Evolutionary conservation across 805 yeast species (phyloP), one percentile per base, ranked within the genome.

Genomic region (Candida andamanensis): DNA sequence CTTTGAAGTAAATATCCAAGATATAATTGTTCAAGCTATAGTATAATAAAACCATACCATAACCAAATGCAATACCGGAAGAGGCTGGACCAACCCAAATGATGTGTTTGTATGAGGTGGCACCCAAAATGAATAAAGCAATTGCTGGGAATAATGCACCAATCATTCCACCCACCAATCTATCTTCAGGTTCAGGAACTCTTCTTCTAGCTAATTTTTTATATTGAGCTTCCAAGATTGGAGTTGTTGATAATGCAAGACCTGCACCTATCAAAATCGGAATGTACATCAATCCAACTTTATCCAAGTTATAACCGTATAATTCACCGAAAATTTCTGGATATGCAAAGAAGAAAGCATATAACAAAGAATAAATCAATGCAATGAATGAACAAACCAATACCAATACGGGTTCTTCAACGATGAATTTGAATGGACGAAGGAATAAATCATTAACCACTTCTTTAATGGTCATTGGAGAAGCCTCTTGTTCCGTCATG

Each of bases 271-370:
- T 85, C 42, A 87, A 62, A 49, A 87, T 87, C 15, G 96, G 95
- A 48, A 87, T 81, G 46, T 84, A 72, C 95, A 89, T 85, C 46
- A 87, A 63, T 21, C 96, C 96, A 44, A 83, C 77, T 32, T 69
- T 67, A 46, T 85, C 84, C 56, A 85, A 95, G 44, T 79, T 69
- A 58, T 68, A 86, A 29, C 78, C 85, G 50, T 87, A 84, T 33
- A 86, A 68, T 34, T 78, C 82, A 34, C 69, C 72, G 56, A 87
- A 87, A 32, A 87, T 85, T 32, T 81, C 95, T 4, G 97, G 97
- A 60, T 83, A 87, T 1, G 97, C 96, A 62, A 86, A 87, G 77
- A 87, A 87, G 67, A 87, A 87, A 9, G 95, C 95, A 51, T 87
- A 87, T 31, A 87, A 67, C 53, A 87, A 68, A n/a, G 95, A 80